Evolutionary conservation across 1,139 yeast genomes (phyloP), one percentile per base, ranked within the genome.

Genomic region (Hansenula anomala): DNA sequence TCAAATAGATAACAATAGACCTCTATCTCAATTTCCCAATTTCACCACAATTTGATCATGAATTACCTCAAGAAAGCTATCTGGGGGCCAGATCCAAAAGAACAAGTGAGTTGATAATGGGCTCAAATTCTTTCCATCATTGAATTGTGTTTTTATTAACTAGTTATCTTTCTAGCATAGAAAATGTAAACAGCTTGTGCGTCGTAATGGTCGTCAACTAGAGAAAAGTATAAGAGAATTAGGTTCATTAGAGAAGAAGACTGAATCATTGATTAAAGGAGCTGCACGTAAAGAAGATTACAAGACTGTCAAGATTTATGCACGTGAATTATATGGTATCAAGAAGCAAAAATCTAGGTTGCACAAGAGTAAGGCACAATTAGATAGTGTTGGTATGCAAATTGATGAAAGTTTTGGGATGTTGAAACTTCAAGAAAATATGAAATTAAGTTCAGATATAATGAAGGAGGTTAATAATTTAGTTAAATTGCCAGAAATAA

Each of bases 81-180:
- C 39, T 89, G 90, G 80, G 97, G 97, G 2, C 96, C 96, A 0
- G 96, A 87, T 59, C 95, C 96, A 37, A 80, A 80, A 54, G 97
- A 89, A 56, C 96, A 30, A 22, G 33, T 30, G 20, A 22, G 33
- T 30, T 27, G 15, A n/a, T n/a, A n/a, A 20, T 20, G 22, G 9
- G 8, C 22, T 20, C 22, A n/a, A n/a, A n/a, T n/a, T n/a, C n/a
- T n/a, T n/a, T n/a, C n/a, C n/a, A n/a, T n/a, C n/a, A n/a, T n/a
- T n/a, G n/a, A n/a, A n/a, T n/a, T n/a, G n/a, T n/a, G n/a, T n/a
- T 14, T 13, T 15, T 14, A 16, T 15, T 10, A 24, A 8, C 5
- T 6, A 7, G 6, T 18, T 7, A 20, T n/a, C 28, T 28, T 14
- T 17, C 5, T 48, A 76, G 78, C 86, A 84, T 71, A 73, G 95